Evolutionary conservation across 176 grass and related monocot genomes (phyloP).

Genomic region (Bromus sterilis): DNA sequence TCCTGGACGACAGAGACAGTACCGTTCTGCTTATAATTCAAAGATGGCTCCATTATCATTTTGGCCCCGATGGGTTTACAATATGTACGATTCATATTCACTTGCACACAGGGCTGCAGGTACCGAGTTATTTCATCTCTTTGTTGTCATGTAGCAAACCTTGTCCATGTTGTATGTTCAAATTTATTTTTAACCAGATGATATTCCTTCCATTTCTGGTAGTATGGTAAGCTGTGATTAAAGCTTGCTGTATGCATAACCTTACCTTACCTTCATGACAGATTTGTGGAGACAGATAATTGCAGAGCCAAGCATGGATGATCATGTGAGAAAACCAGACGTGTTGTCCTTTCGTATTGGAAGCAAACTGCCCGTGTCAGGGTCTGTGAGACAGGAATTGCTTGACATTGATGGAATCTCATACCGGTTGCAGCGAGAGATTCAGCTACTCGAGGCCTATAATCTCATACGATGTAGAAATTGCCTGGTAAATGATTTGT

Average conservation of each 20-base stretch:
- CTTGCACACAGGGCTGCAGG: constrained; percentile 69
- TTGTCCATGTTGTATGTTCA: background rate
- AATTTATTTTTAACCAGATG: constrained; percentile 5
- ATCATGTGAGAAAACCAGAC: constrained; percentile 55
- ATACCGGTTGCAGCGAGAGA: constrained; percentile 70
- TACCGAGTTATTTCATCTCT: constrained; percentile 29
- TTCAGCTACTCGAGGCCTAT: constrained; percentile 74
- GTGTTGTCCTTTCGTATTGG: constrained; percentile 79
- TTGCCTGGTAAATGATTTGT: constrained; percentile 56
- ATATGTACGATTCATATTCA: constrained; percentile 89
- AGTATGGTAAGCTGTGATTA: background rate
- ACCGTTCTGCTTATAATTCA: constrained; percentile 3
- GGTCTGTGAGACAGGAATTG: constrained; percentile 66
- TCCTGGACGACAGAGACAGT: constrained; percentile 19
- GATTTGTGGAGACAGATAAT: constrained; percentile 82
- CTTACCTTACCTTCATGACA: constrained; percentile 32
- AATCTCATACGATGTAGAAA: constrained; percentile 72
- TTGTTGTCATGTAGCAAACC: constrained; percentile 4
- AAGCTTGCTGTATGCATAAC: too few species aligned
- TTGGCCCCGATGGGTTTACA: constrained; percentile 85
- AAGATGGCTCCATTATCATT: constrained; percentile 58
- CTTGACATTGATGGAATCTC: constrained; percentile 93
- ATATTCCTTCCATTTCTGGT: background rate
- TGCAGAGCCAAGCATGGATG: constrained; percentile 62
- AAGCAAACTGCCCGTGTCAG: constrained; percentile 72